Base-by-base conservation (phyloP, 1,139 yeast genomes). In the Candida albicans region DNA sequence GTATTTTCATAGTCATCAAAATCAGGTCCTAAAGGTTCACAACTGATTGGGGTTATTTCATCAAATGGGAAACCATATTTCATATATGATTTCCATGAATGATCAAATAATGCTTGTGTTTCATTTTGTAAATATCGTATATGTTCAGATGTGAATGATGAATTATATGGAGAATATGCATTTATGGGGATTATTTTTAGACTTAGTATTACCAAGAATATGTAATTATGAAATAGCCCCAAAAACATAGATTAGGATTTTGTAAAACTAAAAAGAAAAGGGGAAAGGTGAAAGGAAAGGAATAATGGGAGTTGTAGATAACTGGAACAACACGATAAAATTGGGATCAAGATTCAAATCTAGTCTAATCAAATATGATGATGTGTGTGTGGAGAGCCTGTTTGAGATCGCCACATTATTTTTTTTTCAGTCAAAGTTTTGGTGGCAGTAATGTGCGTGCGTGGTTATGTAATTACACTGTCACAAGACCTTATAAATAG, bases 81-180 rank as follows among this genome's bases (percentile, higher is more conserved):
- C 68, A 87, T 70, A 59, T 91, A 91, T n/a, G 82, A 75, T 41
- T 70, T 57, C 86, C 95, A 87, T 0, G 87, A 95, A 64, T 87
- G 95, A 45, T 79, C 64, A 54, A 90, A 88, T 41, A 90, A 67
- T 2, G 61, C 56, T 47, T 62, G 65, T 0, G 95, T 81, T 50
- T 82, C 82, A 15, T 70, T 58, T 50, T 68, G 69, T 29, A 84
- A 68, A 11, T 61, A 50, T 3, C 58, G 49, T 8, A 84, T 55
- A 54, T 84, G 89, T 2, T 56, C 52, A 10, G 72, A 73, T 0
- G 83, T 79, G 58, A 79, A 83, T 6, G 75, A 65, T 3, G 74
- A 67, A 27, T 64, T 54, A 46, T 43, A 56, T 2, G 39, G 28
- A 22, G 46, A 39, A 13, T 34, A 33, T 33, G 47, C 33, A 14